Evolutionary conservation across 352 stramenopile genomes (phyloP).

Genomic region (Pythium diclinum): DNA sequence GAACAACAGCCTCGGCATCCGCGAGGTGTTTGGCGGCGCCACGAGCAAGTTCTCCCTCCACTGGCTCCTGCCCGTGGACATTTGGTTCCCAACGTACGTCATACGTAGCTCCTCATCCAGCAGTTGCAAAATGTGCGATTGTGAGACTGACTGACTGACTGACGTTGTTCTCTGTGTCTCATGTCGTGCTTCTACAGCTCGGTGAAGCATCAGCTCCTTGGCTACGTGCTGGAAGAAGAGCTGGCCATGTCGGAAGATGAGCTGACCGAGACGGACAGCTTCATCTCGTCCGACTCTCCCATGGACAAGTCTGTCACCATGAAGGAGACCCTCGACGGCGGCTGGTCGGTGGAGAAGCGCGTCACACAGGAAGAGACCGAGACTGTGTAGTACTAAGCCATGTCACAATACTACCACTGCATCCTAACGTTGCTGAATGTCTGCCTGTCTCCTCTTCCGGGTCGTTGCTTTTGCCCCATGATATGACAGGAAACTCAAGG

Average conservation of each 20-base stretch:
- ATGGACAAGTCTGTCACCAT: constrained; percentile 42
- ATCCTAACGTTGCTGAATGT: not conserved
- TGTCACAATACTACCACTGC: not conserved
- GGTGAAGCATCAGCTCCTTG: constrained; percentile 78
- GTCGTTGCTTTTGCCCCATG: too few relatives aligned
- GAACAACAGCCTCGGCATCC: constrained; percentile 67
- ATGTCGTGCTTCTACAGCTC: constrained; percentile 36
- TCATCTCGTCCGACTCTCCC: constrained; percentile 50
- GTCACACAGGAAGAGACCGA: constrained; percentile 51
- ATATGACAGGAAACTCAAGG: too few relatives aligned
- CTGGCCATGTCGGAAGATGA: constrained; percentile 67
- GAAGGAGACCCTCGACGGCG: constrained; percentile 74
- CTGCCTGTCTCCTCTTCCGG: too few relatives aligned
- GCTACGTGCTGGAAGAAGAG: constrained; percentile 81
- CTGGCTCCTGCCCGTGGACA: constrained; percentile 83
- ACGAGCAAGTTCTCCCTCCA: constrained; percentile 57
- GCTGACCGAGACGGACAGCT: constrained; percentile 66
- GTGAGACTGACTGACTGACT: not conserved
- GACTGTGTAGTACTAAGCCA: constrained; percentile 38
- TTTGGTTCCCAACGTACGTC: constrained; percentile 83
- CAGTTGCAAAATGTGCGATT: not conserved
- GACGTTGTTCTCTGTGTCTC: not conserved
- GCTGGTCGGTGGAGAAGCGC: constrained; percentile 83
- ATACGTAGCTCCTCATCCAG: not conserved
- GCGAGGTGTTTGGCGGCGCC: constrained; percentile 77